These are phyloP conservation scores for Vitis vinifera DNA, from an alignment of 164 flowering plant species.

Conservation along the genomic window DNA sequence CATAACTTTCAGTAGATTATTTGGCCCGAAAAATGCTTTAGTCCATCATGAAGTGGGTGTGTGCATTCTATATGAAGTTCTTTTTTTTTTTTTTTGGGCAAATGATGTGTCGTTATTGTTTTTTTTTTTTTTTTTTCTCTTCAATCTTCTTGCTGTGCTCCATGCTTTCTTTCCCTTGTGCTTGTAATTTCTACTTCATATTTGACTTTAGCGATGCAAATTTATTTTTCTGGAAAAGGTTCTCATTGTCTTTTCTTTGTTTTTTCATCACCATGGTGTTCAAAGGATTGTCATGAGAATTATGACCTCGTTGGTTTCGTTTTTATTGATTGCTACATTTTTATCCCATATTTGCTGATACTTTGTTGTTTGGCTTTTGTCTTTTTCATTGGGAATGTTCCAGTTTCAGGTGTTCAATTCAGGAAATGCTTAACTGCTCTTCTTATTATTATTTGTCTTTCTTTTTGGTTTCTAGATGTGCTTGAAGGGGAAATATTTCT, in stretches of 20 bases:
- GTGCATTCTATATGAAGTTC: no score
- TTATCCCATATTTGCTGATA: neutral
- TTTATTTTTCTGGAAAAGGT: neutral
- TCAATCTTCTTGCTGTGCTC: neutral
- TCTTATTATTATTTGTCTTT: neutral
- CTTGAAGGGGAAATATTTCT: constrained; percentile 98
- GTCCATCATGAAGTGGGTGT: no score
- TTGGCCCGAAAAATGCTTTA: no score
- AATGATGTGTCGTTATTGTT: no score
- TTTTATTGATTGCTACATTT: neutral
- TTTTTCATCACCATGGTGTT: no score
- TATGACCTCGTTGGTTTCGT: neutral
- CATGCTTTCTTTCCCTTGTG: neutral
- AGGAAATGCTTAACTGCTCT: neutral
- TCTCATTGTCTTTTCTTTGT: no score
- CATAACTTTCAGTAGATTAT: no score
- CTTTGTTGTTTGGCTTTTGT: neutral
- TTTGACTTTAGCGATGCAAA: neutral
- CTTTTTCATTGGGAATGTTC: neutral
- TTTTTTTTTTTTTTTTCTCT: neutral
- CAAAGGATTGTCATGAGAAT: neutral
- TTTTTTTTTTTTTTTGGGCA: no score
- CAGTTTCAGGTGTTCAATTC: neutral
- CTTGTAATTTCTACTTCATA: neutral
- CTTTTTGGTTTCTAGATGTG: constrained; percentile 51